Conservation (phyloP, 306 rosid genomes). For the Luffa aegyptiaca region DNA sequence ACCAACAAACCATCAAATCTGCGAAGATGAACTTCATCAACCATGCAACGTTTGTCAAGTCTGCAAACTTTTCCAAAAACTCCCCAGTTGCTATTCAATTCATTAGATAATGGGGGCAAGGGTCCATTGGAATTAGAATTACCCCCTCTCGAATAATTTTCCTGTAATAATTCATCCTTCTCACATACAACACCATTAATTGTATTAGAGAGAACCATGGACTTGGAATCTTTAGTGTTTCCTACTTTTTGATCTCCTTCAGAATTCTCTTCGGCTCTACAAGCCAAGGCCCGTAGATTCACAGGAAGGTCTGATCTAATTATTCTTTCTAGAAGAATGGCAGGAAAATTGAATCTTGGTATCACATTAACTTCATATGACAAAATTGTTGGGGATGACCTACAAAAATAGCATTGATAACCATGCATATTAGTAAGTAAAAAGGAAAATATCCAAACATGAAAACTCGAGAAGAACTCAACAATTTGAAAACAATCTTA, state of each 20-base stretch:
- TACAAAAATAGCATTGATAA: constrained; percentile 15
- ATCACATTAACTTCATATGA: constrained; percentile 84
- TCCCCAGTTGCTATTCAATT: constrained; percentile 52
- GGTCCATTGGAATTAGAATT: constrained; percentile 34
- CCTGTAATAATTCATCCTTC: constrained; percentile 27
- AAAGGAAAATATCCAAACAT: not conserved
- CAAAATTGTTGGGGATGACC: constrained; percentile 63
- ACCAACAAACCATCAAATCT: constrained; percentile 97
- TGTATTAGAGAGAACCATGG: constrained; percentile 18
- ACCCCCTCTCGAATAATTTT: constrained; percentile 36
- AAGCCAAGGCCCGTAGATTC: constrained; percentile 80
- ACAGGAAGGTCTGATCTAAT: constrained; percentile 91
- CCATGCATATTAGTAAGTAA: not conserved
- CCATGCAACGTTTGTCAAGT: constrained; percentile 72
- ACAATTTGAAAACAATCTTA: not conserved
- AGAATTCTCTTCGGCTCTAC: constrained; percentile 56
- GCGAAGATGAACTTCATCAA: constrained; percentile 97
- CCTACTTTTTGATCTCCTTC: constrained; percentile 29
- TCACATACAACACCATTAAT: constrained; percentile 31
- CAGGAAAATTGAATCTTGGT: constrained; percentile 90
- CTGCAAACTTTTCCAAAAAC: constrained; percentile 69
- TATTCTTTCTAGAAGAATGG: constrained; percentile 85
- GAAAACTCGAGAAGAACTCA: not conserved
- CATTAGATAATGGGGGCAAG: constrained; percentile 30
- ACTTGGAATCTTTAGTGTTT: constrained; percentile 16